phyloP scores from a whole-genome alignment of 1,139 yeast genomes.

The Hansenula lynferdii region DNA sequence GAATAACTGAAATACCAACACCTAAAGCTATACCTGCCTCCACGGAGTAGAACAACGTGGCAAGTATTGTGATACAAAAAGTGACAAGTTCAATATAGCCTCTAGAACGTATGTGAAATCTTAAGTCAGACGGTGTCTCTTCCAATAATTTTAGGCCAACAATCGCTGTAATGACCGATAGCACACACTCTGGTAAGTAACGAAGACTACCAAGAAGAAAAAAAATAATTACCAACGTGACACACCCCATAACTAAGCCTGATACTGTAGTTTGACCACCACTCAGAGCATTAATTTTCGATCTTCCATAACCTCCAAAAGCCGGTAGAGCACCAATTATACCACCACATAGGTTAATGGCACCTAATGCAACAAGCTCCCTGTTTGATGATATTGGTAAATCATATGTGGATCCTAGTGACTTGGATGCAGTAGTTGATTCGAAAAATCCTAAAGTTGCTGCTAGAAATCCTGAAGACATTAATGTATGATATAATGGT shows the following conservation, averaged over 20 bases:
- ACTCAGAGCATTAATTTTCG: constrained; percentile 80
- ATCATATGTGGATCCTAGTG: constrained; percentile 61
- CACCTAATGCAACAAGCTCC: constrained; percentile 79
- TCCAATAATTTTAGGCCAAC: constrained; percentile 78
- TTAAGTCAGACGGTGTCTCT: constrained; percentile 80
- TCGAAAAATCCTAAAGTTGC: constrained; percentile 92
- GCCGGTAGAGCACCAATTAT: constrained; percentile 77
- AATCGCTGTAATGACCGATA: constrained; percentile 75
- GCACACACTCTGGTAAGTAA: constrained; percentile 74
- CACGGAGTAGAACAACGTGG: constrained; percentile 78
- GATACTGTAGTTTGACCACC: constrained; percentile 85
- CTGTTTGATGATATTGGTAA: constrained; percentile 69
- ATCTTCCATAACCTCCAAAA: constrained; percentile 95
- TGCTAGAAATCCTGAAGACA: constrained; percentile 62
- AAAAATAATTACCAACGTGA: constrained; percentile 62
- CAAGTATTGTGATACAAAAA: constrained; percentile 62
- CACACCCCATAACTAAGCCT: constrained; percentile 74
- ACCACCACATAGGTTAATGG: constrained; percentile 49
- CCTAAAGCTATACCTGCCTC: constrained; percentile 91
- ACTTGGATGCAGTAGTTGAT: constrained; percentile 89
- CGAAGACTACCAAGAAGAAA: constrained; percentile 61
- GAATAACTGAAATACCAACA: constrained; percentile 67
- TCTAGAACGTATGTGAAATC: constrained; percentile 64
- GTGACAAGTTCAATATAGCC: constrained; percentile 80
- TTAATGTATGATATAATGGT: constrained; percentile 27